Evolutionary conservation across 2,329 filamentous ascomycete genomes (phyloP).

Genomic region (Cordyceps cateniannulata): DNA sequence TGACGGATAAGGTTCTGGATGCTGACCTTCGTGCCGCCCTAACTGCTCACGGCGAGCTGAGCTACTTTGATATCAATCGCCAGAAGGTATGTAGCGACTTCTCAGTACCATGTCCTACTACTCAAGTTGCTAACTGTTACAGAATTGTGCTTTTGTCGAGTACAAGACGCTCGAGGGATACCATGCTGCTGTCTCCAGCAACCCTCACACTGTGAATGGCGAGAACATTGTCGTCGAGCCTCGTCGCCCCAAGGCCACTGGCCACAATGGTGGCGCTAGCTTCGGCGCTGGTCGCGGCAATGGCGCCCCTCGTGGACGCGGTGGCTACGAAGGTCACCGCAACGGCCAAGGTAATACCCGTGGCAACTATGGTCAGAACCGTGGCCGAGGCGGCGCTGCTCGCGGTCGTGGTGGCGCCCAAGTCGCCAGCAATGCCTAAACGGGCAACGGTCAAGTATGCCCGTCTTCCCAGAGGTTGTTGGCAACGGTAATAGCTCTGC

Average conservation of each 20-base stretch:
- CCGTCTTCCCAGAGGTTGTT: neutral
- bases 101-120: neutral
- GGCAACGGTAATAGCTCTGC: neutral
- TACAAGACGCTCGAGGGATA: slow-evolving; percentile 78
- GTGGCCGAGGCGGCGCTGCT: slow-evolving; percentile 60
- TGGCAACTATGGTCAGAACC: slow-evolving; percentile 60
- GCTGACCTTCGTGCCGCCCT: slow-evolving; percentile 66
- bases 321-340: slow-evolving; percentile 62
- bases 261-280: slow-evolving; percentile 60
- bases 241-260: slow-evolving; percentile 68
- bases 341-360: slow-evolving; percentile 61
- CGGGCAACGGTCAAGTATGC: slow-evolving; percentile 8
- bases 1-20: slow-evolving; percentile 78
- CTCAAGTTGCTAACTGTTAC: slow-evolving; percentile 18
- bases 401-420: slow-evolving; percentile 58
- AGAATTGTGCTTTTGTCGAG: slow-evolving; percentile 98
- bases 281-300: slow-evolving; percentile 57
- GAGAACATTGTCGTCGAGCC: slow-evolving; percentile 84
- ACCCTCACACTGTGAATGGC: slow-evolving; percentile 77
- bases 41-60: slow-evolving; percentile 63
- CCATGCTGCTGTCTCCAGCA: slow-evolving; percentile 72
- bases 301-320: slow-evolving; percentile 56
- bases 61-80: slow-evolving; percentile 72
- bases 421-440: slow-evolving; percentile 42
- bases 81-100: slow-evolving; percentile 60